phyloP scores from a whole-genome alignment of 352 stramenopile genomes.

The Phytophthora kernoviae region DNA sequence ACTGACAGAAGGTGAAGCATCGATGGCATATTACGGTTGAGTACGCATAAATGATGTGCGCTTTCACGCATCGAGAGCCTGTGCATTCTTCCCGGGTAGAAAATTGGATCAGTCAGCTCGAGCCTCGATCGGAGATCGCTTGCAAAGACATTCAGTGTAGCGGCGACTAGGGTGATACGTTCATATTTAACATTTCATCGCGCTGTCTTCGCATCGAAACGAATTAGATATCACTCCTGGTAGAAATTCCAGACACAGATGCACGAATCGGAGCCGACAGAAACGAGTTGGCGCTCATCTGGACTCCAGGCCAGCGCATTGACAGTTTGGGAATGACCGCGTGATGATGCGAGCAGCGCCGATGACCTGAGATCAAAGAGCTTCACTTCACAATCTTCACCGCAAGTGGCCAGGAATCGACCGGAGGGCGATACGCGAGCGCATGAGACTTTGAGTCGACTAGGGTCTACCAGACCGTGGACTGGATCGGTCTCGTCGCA shows the following conservation, averaged over 20 bases:
- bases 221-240: slow-evolving; percentile 13
- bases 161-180: too few relatives aligned
- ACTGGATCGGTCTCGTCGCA: slow-evolving; percentile 89
- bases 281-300: slow-evolving; percentile 92
- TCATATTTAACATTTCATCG: too few relatives aligned
- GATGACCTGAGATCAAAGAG: slow-evolving; percentile 63
- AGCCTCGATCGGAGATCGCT: too few relatives aligned
- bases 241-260: slow-evolving; percentile 94
- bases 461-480: slow-evolving; percentile 47
- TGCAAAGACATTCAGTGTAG: too few relatives aligned
- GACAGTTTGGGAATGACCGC: slow-evolving; percentile 77
- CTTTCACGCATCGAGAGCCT: too few relatives aligned
- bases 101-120: too few relatives aligned
- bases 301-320: slow-evolving; percentile 85
- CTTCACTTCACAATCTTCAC: slow-evolving; percentile 86
- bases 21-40: too few relatives aligned
- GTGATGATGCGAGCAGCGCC: slow-evolving; percentile 48
- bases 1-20: too few relatives aligned
- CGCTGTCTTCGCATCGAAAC: too few relatives aligned
- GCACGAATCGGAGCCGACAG: slow-evolving; percentile 88
- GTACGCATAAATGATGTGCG: too few relatives aligned
- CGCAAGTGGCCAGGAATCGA: slow-evolving; percentile 76
- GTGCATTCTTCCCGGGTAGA: too few relatives aligned
- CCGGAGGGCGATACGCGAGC: slow-evolving; percentile 69
- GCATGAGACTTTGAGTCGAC: slow-evolving; percentile 44